Percentiles rank a stretch among this genome's conserved stretches.
These are phyloP conservation scores for Sicyos baderoa DNA, from an alignment of 306 rosid genomes.

Conservation along the genomic window DNA sequence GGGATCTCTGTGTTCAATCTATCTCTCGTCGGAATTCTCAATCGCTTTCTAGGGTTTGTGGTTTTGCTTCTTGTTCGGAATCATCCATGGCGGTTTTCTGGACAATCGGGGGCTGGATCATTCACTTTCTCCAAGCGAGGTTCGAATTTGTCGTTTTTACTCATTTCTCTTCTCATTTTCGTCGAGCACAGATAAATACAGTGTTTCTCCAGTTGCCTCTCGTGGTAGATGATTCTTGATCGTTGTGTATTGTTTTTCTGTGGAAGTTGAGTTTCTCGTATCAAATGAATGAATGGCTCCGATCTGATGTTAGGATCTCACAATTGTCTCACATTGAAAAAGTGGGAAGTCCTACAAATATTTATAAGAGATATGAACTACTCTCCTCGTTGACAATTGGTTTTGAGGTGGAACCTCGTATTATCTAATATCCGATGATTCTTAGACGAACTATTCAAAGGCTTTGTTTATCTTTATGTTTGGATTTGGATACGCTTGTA, in stretches of 20 bases:
- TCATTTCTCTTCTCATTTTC: neutral
- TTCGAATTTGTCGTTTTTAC: neutral
- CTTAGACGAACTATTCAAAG: too few species aligned
- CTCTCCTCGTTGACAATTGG: too few species aligned
- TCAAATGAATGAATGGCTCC: slow-evolving; percentile 6
- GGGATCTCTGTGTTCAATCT: neutral
- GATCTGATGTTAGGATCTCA: too few species aligned
- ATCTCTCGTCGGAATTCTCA: neutral
- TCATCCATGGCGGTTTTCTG: slow-evolving; percentile 9
- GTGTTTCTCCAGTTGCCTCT: neutral
- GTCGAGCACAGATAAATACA: neutral
- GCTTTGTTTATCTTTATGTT: too few species aligned
- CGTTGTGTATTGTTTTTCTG: neutral
- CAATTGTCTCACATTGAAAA: too few species aligned
- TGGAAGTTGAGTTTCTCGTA: slow-evolving; percentile 3
- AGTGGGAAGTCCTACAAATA: too few species aligned
- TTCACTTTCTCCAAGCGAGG: neutral
- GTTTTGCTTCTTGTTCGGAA: neutral
- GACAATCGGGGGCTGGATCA: neutral
- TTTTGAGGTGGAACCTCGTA: too few species aligned
- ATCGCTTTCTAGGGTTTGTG: neutral
- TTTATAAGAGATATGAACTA: too few species aligned
- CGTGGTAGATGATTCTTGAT: neutral
- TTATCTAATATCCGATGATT: too few species aligned
- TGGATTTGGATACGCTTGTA: too few species aligned